These are phyloP conservation scores for Metschnikowia sp. DNA, from an alignment of 805 yeast species.

Conservation along the genomic window DNA sequence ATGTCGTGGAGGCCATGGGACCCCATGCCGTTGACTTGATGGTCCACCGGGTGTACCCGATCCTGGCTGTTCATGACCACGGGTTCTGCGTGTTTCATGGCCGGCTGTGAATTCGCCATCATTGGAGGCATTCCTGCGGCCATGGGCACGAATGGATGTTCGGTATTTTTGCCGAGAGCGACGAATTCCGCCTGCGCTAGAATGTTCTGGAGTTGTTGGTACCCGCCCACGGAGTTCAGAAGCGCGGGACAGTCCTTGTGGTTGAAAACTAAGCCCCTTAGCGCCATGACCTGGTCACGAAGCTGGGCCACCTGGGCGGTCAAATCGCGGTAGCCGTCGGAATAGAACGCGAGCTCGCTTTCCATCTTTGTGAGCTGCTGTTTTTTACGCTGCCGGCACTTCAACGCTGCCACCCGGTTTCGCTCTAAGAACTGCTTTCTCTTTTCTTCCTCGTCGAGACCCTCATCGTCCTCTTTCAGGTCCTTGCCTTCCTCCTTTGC, in stretches of 20 bases:
- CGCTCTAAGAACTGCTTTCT: slow-evolving; percentile 78
- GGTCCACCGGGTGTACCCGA: not conserved
- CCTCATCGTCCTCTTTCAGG: slow-evolving; percentile 4
- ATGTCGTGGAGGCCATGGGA: not conserved
- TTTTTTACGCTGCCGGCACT: slow-evolving; percentile 93
- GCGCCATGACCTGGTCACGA: slow-evolving; percentile 52
- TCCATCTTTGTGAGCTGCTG: slow-evolving; percentile 82
- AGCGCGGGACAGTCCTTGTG: slow-evolving; percentile 50
- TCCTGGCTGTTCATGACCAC: slow-evolving; percentile 5
- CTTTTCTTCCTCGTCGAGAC: slow-evolving; percentile 40
- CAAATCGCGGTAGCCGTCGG: slow-evolving; percentile 66
- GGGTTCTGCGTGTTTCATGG: not conserved
- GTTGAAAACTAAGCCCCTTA: slow-evolving; percentile 45
- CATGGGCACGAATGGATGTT: slow-evolving; percentile 29
- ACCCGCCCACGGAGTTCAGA: slow-evolving; percentile 44
- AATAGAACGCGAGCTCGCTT: slow-evolving; percentile 66
- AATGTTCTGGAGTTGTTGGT: slow-evolving; percentile 42
- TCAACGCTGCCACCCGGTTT: slow-evolving; percentile 91
- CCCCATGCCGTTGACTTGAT: slow-evolving; percentile 1
- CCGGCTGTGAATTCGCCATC: slow-evolving; percentile 11
- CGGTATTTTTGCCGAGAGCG: slow-evolving; percentile 23
- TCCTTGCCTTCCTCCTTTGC: slow-evolving; percentile 9
- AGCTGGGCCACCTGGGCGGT: slow-evolving; percentile 55
- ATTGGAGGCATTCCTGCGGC: slow-evolving; percentile 35
- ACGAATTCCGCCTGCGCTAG: slow-evolving; percentile 33